Conservation (phyloP, 164 flowering plant genomes). For the Macadamia integrifolia region DNA sequence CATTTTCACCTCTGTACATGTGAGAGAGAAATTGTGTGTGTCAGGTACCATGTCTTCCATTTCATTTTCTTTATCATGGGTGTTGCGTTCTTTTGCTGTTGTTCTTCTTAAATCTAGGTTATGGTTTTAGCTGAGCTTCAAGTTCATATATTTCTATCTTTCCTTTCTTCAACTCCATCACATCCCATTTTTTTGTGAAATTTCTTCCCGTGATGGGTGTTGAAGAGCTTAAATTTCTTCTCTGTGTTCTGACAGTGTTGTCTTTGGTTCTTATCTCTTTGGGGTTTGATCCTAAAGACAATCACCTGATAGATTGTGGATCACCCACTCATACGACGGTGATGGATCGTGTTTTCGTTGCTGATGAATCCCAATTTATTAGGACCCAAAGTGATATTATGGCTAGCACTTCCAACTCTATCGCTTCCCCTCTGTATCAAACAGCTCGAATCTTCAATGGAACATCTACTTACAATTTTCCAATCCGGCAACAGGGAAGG, state of each 20-base stretch:
- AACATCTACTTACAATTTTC: conserved; percentile 40
- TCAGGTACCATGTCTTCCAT: conserved; percentile 10
- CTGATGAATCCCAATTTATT: conserved; percentile 41
- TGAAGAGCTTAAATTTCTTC: conserved; percentile 14
- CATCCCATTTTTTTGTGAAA: background rate
- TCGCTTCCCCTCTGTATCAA: conserved; percentile 33
- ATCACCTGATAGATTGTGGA: conserved; percentile 65
- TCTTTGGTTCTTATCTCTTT: conserved; percentile 16
- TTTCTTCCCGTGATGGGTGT: conserved; percentile 29
- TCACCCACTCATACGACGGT: conserved; percentile 37
- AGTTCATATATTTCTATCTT: background rate
- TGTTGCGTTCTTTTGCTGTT: conserved; percentile 1
- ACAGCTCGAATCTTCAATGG: conserved; percentile 56
- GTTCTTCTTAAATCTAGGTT: background rate
- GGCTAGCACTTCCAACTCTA: conserved; percentile 30
- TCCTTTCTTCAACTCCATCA: background rate
- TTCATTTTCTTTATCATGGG: background rate
- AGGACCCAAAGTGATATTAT: conserved; percentile 37
- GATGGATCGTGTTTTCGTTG: conserved; percentile 37
- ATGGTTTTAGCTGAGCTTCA: conserved; percentile 1
- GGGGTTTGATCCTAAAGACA: conserved; percentile 48
- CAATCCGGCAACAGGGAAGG: conserved; percentile 38
- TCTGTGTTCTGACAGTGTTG: conserved; percentile 29
- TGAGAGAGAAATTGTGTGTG: too few relatives aligned
- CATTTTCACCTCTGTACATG: too few relatives aligned